Base-by-base conservation (phyloP, 1,284 basidiomycete genomes). In the Tilletia setariae region DNA sequence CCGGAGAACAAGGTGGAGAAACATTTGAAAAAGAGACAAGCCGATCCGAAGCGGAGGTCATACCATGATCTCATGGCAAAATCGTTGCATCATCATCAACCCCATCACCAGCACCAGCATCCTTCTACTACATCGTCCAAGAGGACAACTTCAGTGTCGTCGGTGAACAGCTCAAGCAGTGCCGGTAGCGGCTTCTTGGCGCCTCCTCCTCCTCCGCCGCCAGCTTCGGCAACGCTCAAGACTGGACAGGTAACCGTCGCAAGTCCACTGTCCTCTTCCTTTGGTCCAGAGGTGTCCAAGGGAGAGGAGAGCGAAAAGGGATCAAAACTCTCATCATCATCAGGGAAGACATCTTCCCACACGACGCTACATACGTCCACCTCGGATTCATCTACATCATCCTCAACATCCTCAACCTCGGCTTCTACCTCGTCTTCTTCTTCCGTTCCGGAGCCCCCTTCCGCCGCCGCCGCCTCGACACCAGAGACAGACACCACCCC, bases 1-100 rank as follows among this genome's bases (percentile, higher is more conserved):
- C 80, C 80, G 2, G 78, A 80, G 64, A 79, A 78, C 7, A 80
- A 80, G 43, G 79, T 80, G 64, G 70, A 72, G 49, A 82, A 82
- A 68, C 79, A 81, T 68, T 72, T 80, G 51, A 75, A 73, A 68
- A 80, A 82, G 69, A 70, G 80, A 9, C 73, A 76, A 67, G 74
- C 74, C 44, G 80, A 82, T 66, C 80, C 80, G 1, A 78, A 79
- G 56, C 70, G 80, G 16, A 68, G 79, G 67, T 74, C 75, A 44
- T 82, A 82, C 63, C 76, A 78, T 63, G 76, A 78, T 23, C 66
- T 82, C 30, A 74, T 80, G 51, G 51, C 51, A 11, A 53, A 53
- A n/a, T 25, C 56, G 25, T 35, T 61, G 28, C 28, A 35, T 32
- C 28, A 30, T 19, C 56, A 61, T 61, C 13, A 13, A 3, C 56